Evolutionary conservation across 148 eudicot genomes (phyloP).

Genomic region (Rhododendron simsii): DNA sequence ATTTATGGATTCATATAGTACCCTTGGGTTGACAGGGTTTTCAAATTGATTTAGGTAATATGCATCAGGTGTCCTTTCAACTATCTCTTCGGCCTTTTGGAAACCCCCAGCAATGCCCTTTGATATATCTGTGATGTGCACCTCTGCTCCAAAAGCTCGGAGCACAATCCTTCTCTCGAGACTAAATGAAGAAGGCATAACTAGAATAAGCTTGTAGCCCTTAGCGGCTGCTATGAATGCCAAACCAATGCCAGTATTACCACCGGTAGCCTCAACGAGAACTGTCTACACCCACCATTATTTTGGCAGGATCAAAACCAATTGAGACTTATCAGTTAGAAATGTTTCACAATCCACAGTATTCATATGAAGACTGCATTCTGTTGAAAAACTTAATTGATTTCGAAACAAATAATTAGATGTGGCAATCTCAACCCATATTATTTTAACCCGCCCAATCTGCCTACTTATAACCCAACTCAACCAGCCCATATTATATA

Average conservation of each 20-base stretch:
- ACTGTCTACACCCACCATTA: slow-evolving; percentile 45
- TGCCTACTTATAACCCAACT: no score
- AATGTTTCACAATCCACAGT: background rate
- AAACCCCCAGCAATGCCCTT: slow-evolving; percentile 46
- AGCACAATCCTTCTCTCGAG: slow-evolving; percentile 64
- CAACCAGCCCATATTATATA: no score
- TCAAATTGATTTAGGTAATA: slow-evolving; percentile 59
- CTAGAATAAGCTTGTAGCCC: slow-evolving; percentile 69
- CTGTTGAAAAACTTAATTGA: background rate
- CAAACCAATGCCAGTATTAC: slow-evolving; percentile 89
- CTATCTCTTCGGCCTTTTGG: slow-evolving; percentile 45
- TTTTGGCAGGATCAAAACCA: slow-evolving; percentile 1
- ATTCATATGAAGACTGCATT: background rate
- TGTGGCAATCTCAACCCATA: background rate
- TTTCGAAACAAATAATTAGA: background rate
- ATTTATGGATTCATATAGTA: slow-evolving; percentile 14
- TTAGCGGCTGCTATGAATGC: slow-evolving; percentile 79
- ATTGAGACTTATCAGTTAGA: background rate
- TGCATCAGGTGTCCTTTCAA: slow-evolving; percentile 57
- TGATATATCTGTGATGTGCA: slow-evolving; percentile 46
- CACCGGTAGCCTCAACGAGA: slow-evolving; percentile 75
- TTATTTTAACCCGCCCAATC: no score
- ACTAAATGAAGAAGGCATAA: slow-evolving; percentile 61
- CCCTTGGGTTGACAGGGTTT: slow-evolving; percentile 84
- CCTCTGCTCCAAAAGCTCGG: slow-evolving; percentile 73